These are phyloP conservation scores for Aspergillus ellipticus DNA, from an alignment of 495 filamentous ascomycete genomes.

Conservation along the genomic window DNA sequence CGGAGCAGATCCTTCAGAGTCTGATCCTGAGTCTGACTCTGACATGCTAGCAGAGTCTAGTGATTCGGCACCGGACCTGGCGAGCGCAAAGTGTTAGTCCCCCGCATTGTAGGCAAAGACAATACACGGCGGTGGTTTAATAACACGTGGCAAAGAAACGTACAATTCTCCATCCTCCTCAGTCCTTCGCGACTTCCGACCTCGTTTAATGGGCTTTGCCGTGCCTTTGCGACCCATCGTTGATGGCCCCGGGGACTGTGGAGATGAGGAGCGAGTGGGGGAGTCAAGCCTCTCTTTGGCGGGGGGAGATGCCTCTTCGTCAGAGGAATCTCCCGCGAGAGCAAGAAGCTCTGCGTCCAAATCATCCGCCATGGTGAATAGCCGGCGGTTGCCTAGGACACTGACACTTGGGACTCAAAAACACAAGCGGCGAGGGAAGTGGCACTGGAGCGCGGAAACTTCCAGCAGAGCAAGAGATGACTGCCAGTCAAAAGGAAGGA, in stretches of 20 bases:
- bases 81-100: constrained; percentile 12
- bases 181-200: constrained; percentile 44
- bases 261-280: constrained; percentile 34
- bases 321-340: constrained; percentile 66
- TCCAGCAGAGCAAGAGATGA: not conserved
- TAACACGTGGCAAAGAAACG: constrained; percentile 37
- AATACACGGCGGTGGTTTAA: constrained; percentile 10
- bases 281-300: constrained; percentile 27
- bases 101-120: not conserved
- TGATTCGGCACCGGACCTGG: constrained; percentile 63
- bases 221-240: constrained; percentile 46
- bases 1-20: constrained; percentile 51
- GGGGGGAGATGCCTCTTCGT: constrained; percentile 49
- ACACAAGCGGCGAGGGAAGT: not conserved
- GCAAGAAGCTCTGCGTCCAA: constrained; percentile 86
- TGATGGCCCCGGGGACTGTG: constrained; percentile 30
- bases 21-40: constrained; percentile 76
- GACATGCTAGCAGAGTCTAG: constrained; percentile 84
- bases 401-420: constrained; percentile 12
- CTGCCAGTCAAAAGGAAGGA: not conserved
- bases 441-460: constrained; percentile 6
- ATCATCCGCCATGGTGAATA: constrained; percentile 56
- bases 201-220: constrained; percentile 42
- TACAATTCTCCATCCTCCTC: constrained; percentile 79
- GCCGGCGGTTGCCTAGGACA: constrained; percentile 9